phyloP scores from a whole-genome alignment of 768 basidiomycete species.

The Sporobolomyces pararoseus region DNA sequence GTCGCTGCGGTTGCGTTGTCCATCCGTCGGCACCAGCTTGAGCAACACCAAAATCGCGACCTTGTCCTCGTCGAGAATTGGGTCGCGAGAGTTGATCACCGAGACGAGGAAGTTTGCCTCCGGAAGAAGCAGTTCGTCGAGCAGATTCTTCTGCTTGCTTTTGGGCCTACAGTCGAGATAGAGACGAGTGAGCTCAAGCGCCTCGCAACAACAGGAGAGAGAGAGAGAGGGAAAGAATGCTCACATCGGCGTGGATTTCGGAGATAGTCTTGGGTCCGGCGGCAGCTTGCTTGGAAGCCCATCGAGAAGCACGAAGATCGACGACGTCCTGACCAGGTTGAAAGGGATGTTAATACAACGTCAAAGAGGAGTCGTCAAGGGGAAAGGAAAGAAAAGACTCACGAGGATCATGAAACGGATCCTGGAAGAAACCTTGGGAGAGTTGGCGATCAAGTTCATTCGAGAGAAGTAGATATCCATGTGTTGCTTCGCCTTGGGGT shows the following conservation, averaged over 20 bases:
- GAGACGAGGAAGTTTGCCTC: conserved; percentile 43
- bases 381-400: conserved; percentile 44
- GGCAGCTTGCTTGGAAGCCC: conserved; percentile 67
- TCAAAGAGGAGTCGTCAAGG: neutral
- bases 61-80: conserved; percentile 80
- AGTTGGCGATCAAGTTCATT: conserved; percentile 77
- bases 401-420: conserved; percentile 97
- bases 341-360: conserved; percentile 1
- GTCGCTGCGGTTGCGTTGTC: conserved; percentile 61
- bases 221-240: conserved; percentile 48
- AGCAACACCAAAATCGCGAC: conserved; percentile 56
- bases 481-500: conserved; percentile 59
- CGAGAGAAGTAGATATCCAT: conserved; percentile 91
- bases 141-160: conserved; percentile 65
- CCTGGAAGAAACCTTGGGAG: conserved; percentile 69
- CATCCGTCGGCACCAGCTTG: conserved; percentile 78
- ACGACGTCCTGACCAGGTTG: conserved; percentile 68
- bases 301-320: conserved; percentile 77
- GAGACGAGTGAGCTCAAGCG: neutral
- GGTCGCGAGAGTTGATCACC: conserved; percentile 65
- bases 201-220: too few species aligned
- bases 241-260: conserved; percentile 76
- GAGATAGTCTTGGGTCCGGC: conserved; percentile 83
- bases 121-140: conserved; percentile 60
- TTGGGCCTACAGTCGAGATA: conserved; percentile 59